These are phyloP conservation scores for Macrophomina tecta DNA, from an alignment of 2,329 filamentous ascomycete species.

Conservation along the genomic window DNA sequence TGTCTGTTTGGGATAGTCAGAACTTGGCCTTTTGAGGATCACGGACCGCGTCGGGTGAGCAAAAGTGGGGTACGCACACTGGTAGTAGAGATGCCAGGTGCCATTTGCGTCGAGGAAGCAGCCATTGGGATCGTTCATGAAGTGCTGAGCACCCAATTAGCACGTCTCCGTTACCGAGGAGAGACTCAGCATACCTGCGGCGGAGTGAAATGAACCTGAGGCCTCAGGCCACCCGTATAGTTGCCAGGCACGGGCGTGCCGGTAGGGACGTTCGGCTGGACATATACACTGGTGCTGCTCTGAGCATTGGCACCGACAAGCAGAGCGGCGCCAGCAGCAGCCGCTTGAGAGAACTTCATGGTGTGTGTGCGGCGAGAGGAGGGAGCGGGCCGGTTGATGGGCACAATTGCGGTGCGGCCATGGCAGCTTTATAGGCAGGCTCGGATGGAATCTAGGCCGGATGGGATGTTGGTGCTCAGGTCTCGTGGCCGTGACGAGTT, in stretches of 20 bases:
- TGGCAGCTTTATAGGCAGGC: slow-evolving; percentile 9
- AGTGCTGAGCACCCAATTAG: slow-evolving; percentile 32
- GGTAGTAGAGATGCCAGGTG: slow-evolving; percentile 70
- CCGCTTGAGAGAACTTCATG: slow-evolving; percentile 18
- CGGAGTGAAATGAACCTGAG: slow-evolving; percentile 64
- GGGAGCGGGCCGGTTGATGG: background rate
- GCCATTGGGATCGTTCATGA: slow-evolving; percentile 70
- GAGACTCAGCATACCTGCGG: slow-evolving; percentile 60
- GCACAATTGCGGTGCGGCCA: background rate
- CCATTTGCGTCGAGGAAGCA: slow-evolving; percentile 64
- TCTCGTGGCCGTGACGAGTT: background rate
- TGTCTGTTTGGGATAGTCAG: slow-evolving; percentile 45
- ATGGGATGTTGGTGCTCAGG: slow-evolving; percentile 3
- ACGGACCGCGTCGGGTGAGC: background rate
- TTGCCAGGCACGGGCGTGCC: slow-evolving; percentile 47
- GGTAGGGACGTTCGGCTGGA: slow-evolving; percentile 28
- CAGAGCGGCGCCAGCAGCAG: slow-evolving; percentile 13
- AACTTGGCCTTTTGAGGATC: slow-evolving; percentile 27
- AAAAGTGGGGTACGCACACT: slow-evolving; percentile 49
- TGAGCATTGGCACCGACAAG: slow-evolving; percentile 7
- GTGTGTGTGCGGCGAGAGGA: background rate
- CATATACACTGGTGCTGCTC: slow-evolving; percentile 16
- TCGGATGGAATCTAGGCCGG: background rate
- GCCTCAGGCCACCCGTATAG: slow-evolving; percentile 50
- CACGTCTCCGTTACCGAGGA: background rate